A percentile compares a stretch with the other conserved stretches of the same genome.
Conservation (phyloP, 108 stramenopile species). For the Pseudonitzschia multiseries region DNA sequence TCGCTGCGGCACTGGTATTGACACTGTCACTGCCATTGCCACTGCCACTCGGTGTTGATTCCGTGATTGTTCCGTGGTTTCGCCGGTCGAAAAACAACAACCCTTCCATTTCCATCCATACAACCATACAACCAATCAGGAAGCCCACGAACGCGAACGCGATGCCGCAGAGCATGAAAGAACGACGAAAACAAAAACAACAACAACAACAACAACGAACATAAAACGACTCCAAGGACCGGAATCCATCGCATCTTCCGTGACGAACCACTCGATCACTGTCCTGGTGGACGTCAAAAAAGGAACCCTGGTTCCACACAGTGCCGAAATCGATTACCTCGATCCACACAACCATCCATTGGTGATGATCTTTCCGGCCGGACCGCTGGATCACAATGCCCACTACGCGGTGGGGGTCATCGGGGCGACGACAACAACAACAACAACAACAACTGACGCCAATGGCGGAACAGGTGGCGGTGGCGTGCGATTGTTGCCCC, state of each 20-base stretch:
- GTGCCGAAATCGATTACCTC: conserved; percentile 67
- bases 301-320: conserved; percentile 55
- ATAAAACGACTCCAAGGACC: conserved; percentile 31
- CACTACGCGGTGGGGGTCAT: conserved; percentile 70
- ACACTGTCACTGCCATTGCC: too few relatives aligned
- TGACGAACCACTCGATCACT: conserved; percentile 57
- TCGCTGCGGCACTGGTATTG: too few relatives aligned
- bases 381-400: conserved; percentile 54
- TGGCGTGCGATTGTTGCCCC: too few relatives aligned
- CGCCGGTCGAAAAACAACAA: too few relatives aligned
- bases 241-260: conserved; percentile 50
- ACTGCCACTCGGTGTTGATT: too few relatives aligned
- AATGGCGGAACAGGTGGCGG: conserved; percentile 42
- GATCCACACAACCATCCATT: conserved; percentile 56
- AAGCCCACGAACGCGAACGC: too few relatives aligned
- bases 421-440: conserved; percentile 41
- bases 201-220: conserved; percentile 8
- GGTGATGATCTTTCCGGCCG: conserved; percentile 64
- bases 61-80: too few relatives aligned
- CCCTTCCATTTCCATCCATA: too few relatives aligned
- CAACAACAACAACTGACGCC: conserved; percentile 44
- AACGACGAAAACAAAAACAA: too few relatives aligned
- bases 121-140: too few relatives aligned
- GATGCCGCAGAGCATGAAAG: too few relatives aligned
- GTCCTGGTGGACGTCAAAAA: conserved; percentile 58